Conservation (phyloP, 2,329 filamentous ascomycete species). For the Trichoderma koningiopsis region DNA sequence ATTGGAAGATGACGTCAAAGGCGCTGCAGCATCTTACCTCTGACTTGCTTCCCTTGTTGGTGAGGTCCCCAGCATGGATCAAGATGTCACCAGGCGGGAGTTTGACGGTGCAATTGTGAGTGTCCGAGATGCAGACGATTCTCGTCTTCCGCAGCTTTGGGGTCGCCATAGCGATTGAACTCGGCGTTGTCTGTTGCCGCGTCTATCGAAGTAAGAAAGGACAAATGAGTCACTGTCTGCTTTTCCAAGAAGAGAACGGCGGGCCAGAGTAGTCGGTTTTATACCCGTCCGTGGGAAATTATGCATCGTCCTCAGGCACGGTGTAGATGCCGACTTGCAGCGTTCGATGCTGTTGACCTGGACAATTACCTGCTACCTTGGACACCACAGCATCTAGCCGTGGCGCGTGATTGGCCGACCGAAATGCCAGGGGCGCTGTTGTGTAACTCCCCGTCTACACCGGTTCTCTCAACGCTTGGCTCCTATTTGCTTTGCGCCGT, state of each 20-base stretch:
- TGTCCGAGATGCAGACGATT: slow-evolving; percentile 77
- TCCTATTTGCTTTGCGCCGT: slow-evolving; percentile 7
- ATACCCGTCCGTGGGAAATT: not conserved
- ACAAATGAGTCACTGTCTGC: not conserved
- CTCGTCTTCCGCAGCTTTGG: slow-evolving; percentile 52
- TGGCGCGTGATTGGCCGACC: slow-evolving; percentile 4
- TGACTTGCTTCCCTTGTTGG: slow-evolving; percentile 66
- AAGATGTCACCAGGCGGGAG: slow-evolving; percentile 73
- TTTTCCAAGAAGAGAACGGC: not conserved
- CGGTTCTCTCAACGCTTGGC: not conserved
- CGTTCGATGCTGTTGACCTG: not conserved
- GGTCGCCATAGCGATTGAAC: slow-evolving; percentile 22
- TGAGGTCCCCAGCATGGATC: slow-evolving; percentile 76
- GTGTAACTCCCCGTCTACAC: slow-evolving; percentile 20
- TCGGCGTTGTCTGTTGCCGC: not conserved
- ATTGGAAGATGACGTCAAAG: slow-evolving; percentile 14
- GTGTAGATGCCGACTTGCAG: not conserved
- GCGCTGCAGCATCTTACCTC: slow-evolving; percentile 44
- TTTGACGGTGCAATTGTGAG: slow-evolving; percentile 66
- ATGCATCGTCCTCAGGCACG: not conserved
- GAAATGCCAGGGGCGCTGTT: not conserved
- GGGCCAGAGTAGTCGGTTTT: not conserved
- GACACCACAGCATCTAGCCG: slow-evolving; percentile 12
- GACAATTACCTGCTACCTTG: not conserved
- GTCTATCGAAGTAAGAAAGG: not conserved